Base-by-base conservation (phyloP, 2,329 filamentous ascomycete genomes). In the Neurospora crassa region DNA sequence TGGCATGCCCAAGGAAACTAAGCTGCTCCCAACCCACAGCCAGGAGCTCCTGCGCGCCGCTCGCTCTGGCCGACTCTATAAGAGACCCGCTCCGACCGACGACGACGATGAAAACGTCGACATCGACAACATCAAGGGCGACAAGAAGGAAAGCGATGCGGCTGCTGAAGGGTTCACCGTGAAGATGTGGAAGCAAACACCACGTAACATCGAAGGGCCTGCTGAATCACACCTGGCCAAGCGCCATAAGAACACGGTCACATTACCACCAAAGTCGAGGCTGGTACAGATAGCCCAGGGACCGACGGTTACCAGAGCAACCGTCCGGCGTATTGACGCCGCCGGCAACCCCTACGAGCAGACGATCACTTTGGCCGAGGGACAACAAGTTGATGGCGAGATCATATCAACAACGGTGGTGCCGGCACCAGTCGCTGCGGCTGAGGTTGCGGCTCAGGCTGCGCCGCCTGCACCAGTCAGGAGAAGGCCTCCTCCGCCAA, bases 1-100 rank as follows among this genome's bases (percentile, higher is more conserved):
- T 74, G 88, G 88, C 67, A 95, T 97, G 92, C 95, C 95, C 47
- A 92, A 92, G 76, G 95, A 97, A 79, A 92, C 89, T 40, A 87
- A 91, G 71, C 85, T 97, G 41, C 84, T 97, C 11, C 88, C 92
- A 0, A 87, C 90, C 1, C 91, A 94, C 79, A 95, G 91, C 70
- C 92, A 96, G 77, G 92, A 94, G 74, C 86, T 97, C 5, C 85
- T 97, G 16, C 90, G 92, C 71, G 91, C 92, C 45, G 93, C 93
- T 68, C 88, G 94, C 72, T 92, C 92, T 24, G 92, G 92, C 6
- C 87, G 87, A 70, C 84, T 93, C 14, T 93, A 92, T 77, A 94
- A 96, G 79, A 88, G 91, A 18, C 89, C 90, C 41, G 85, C 86
- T 14, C 87, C 90, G 0, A 77, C 79, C 3, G 88, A 90, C 71